Conservation (phyloP, 768 basidiomycete genomes). For the Trichaptum fuscoviolaceum region DNA sequence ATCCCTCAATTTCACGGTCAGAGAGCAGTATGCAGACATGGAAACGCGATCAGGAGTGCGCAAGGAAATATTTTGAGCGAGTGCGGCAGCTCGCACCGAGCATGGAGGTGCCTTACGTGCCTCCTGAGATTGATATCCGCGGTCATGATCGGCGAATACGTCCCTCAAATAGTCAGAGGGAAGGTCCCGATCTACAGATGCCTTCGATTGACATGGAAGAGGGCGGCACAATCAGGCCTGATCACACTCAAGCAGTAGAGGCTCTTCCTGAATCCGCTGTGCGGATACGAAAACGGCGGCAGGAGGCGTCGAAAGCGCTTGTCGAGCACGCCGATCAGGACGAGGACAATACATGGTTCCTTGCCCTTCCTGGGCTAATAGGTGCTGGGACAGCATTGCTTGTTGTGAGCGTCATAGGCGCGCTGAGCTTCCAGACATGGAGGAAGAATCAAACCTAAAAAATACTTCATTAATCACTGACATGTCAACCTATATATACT, state of each 20-base stretch:
- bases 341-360: conserved; percentile 71
- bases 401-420: conserved; percentile 73
- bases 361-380: conserved; percentile 73
- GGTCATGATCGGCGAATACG: conserved; percentile 3
- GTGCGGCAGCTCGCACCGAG: conserved; percentile 54
- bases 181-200: conserved; percentile 51
- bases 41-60: conserved; percentile 68
- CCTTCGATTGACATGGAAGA: conserved; percentile 50
- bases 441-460: conserved; percentile 46
- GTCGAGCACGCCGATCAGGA: conserved; percentile 40
- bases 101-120: conserved; percentile 66
- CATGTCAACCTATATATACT: neutral
- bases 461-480: neutral
- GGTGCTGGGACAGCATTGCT: conserved; percentile 82
- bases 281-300: conserved; percentile 4
- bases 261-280: conserved; percentile 8
- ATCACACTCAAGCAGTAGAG: conserved; percentile 15
- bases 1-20: conserved; percentile 31
- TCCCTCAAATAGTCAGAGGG: conserved; percentile 9
- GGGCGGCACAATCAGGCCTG: conserved; percentile 4
- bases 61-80: conserved; percentile 66
- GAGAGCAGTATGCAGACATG: conserved; percentile 66
- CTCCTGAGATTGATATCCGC: conserved; percentile 33
- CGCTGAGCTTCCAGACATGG: conserved; percentile 68
- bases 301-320: conserved; percentile 1